Percentiles rank a stretch among this genome's conserved stretches.
Conservation (phyloP, 345 rosid species). For the Lenwebbia sp. region DNA sequence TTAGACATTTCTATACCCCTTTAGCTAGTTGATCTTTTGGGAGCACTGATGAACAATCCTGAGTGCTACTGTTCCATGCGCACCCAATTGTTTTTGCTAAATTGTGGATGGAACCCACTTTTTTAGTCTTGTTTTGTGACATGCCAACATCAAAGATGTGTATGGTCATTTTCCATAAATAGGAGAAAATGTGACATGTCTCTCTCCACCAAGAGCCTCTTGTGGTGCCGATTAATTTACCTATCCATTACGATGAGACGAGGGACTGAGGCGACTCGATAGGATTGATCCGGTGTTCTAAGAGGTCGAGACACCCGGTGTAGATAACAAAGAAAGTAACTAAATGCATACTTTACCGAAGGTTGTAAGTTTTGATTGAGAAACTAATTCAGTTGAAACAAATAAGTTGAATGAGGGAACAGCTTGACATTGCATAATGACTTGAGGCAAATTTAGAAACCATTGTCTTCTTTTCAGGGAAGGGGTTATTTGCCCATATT, state of each 20-base stretch:
- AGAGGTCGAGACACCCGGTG: not conserved
- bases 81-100: not conserved
- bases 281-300: not conserved
- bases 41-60: not conserved
- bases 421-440: not conserved
- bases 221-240: not conserved
- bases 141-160: not conserved
- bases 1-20: not conserved
- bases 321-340: not conserved
- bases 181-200: not conserved
- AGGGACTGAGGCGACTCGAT: not conserved
- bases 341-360: not conserved
- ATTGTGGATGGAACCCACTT: not conserved
- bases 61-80: not conserved
- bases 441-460: not conserved
- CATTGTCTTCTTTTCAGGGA: not conserved
- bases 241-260: not conserved
- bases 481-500: not conserved
- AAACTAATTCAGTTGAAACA: not conserved
- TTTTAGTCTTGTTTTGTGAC: not conserved
- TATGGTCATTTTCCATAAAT: not conserved
- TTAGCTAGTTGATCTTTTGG: not conserved
- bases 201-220: not conserved
- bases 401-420: not conserved
- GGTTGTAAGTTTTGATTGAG: not conserved